Evolutionary conservation across 345 rosid genomes (phyloP).

Genomic region (Kernera saxatilis): DNA sequence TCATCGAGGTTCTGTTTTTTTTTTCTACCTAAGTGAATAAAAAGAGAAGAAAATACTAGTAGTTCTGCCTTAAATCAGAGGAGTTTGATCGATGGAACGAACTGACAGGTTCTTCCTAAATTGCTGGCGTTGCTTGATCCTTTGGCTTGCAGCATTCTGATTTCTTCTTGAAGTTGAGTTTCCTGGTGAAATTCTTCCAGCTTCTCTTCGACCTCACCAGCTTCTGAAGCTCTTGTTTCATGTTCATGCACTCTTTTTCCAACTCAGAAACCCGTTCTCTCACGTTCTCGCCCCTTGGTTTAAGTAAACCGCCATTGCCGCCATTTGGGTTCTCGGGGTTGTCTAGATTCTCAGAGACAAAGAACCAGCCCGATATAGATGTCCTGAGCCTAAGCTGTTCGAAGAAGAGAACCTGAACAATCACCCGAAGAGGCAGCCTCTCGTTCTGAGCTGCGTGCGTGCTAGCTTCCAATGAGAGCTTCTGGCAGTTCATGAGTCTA

Average conservation of each 20-base stretch:
- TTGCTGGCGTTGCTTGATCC: conserved; percentile 34
- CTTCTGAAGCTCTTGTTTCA: conserved; percentile 66
- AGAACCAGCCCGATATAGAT: conserved; percentile 69
- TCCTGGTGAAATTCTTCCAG: conserved; percentile 54
- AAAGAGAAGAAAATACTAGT: not conserved
- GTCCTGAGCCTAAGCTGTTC: conserved; percentile 73
- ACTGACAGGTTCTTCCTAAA: not conserved
- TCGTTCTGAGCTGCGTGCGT: conserved; percentile 85
- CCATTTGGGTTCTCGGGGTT: conserved; percentile 40
- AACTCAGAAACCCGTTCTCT: conserved; percentile 58
- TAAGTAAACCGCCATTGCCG: conserved; percentile 19
- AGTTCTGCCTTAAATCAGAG: not conserved
- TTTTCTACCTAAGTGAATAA: conserved; percentile 9
- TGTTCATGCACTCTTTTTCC: conserved; percentile 58
- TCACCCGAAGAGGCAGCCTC: conserved; percentile 71
- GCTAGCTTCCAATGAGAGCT: conserved; percentile 79
- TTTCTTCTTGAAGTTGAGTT: conserved; percentile 47
- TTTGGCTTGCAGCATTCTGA: conserved; percentile 48
- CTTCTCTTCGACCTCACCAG: conserved; percentile 46
- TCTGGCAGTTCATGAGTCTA: conserved; percentile 77
- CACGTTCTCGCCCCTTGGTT: conserved; percentile 32
- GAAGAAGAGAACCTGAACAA: conserved; percentile 73
- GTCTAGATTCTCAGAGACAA: conserved; percentile 57
- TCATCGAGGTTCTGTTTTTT: not conserved
- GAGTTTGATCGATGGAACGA: not conserved